Conservation (phyloP, 2,329 filamentous ascomycete species). For the Fusarium chuoi region DNA sequence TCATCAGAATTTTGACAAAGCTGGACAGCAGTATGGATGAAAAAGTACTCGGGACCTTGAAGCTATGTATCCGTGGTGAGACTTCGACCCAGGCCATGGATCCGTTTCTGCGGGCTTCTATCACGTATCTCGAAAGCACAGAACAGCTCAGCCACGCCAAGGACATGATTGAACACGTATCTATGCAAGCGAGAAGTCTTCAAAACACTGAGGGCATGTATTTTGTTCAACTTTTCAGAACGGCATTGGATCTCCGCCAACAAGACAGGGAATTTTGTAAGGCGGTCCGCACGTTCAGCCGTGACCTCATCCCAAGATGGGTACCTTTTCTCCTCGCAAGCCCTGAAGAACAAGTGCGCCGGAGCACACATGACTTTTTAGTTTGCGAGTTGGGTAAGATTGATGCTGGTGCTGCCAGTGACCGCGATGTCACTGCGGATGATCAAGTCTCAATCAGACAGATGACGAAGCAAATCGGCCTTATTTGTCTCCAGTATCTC, state of each 20-base stretch:
- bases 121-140: constrained; percentile 62
- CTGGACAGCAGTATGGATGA: constrained; percentile 61
- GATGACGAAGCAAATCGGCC: constrained; percentile 53
- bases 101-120: constrained; percentile 68
- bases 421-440: constrained; percentile 46
- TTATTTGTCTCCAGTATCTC: constrained; percentile 59
- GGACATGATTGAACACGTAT: constrained; percentile 56
- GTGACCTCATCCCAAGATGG: constrained; percentile 56
- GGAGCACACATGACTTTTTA: constrained; percentile 57
- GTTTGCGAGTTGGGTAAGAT: constrained; percentile 55
- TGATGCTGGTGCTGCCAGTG: constrained; percentile 32
- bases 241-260: constrained; percentile 44
- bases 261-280: constrained; percentile 40
- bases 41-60: constrained; percentile 64
- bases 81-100: constrained; percentile 55
- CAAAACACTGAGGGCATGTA: constrained; percentile 60
- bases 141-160: constrained; percentile 48
- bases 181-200: constrained; percentile 55
- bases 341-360: constrained; percentile 55
- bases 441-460: constrained; percentile 36
- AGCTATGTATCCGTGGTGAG: constrained; percentile 62
- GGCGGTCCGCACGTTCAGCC: constrained; percentile 34
- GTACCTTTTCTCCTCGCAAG: constrained; percentile 61
- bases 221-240: constrained; percentile 59
- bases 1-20: constrained; percentile 68